These are phyloP conservation scores for Leccinum aurantiacum DNA, from an alignment of 768 basidiomycete species.

Conservation along the genomic window DNA sequence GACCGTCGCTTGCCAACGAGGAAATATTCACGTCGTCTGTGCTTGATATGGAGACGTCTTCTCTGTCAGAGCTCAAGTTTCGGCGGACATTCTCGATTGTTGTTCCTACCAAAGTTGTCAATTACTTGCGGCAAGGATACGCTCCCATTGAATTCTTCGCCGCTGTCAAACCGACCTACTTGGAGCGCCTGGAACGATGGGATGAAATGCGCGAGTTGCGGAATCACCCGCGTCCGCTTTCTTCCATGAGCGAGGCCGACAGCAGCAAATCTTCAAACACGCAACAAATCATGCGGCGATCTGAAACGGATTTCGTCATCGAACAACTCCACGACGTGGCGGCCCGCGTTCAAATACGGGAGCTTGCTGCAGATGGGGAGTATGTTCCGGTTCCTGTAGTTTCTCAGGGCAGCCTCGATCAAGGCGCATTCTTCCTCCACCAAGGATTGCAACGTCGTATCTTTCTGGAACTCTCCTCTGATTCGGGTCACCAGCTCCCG, in stretches of 20 bases:
- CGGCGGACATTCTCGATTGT: slow-evolving; percentile 79
- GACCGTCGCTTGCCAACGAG: slow-evolving; percentile 64
- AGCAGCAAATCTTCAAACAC: slow-evolving; percentile 41
- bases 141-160: slow-evolving; percentile 92
- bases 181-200: slow-evolving; percentile 90
- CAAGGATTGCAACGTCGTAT: slow-evolving; percentile 92
- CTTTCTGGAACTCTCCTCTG: slow-evolving; percentile 72
- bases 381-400: slow-evolving; percentile 84
- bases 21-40: slow-evolving; percentile 78
- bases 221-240: slow-evolving; percentile 39
- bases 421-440: slow-evolving; percentile 83
- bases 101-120: slow-evolving; percentile 68
- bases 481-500: slow-evolving; percentile 86
- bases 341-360: slow-evolving; percentile 81
- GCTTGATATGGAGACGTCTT: slow-evolving; percentile 69
- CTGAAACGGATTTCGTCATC: slow-evolving; percentile 88
- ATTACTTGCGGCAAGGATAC: slow-evolving; percentile 72
- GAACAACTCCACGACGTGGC: slow-evolving; percentile 91
- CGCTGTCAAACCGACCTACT: slow-evolving; percentile 72
- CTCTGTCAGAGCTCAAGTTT: slow-evolving; percentile 80
- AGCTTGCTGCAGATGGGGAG: slow-evolving; percentile 80
- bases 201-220: slow-evolving; percentile 88
- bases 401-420: slow-evolving; percentile 70
- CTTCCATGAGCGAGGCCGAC: slow-evolving; percentile 33
- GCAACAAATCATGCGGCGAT: slow-evolving; percentile 83